Evolutionary conservation across 1,139 yeast species (phyloP).

Genomic region (Lodderomyces metapsilosis): DNA sequence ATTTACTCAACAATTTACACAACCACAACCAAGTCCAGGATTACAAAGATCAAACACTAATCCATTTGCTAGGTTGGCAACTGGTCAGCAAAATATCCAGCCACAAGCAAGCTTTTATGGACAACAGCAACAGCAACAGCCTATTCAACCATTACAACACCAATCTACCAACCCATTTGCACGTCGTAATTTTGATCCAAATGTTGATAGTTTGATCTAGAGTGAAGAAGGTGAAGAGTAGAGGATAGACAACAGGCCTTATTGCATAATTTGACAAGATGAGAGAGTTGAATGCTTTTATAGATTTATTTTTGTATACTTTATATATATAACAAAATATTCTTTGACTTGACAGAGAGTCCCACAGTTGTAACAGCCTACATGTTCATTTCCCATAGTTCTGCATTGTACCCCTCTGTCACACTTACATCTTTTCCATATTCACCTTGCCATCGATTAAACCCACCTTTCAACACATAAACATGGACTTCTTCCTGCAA

Average conservation of each 20-base stretch:
- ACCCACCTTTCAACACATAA: slow-evolving; percentile 81
- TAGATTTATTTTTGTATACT: not conserved
- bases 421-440: slow-evolving; percentile 67
- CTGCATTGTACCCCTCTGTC: slow-evolving; percentile 65
- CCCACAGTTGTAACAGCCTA: too few species aligned
- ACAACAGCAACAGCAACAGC: slow-evolving; percentile 4
- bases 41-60: slow-evolving; percentile 36
- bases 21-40: slow-evolving; percentile 12
- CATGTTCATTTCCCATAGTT: slow-evolving; percentile 64
- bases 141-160: slow-evolving; percentile 16
- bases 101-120: slow-evolving; percentile 7
- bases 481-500: slow-evolving; percentile 45
- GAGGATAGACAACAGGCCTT: too few species aligned
- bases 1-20: slow-evolving; percentile 1
- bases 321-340: not conserved
- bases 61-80: slow-evolving; percentile 36
- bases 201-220: slow-evolving; percentile 5
- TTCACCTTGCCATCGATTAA: slow-evolving; percentile 72
- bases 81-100: slow-evolving; percentile 11
- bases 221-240: too few species aligned
- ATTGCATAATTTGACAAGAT: too few species aligned
- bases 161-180: slow-evolving; percentile 51
- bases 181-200: slow-evolving; percentile 3
- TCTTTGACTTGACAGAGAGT: too few species aligned
- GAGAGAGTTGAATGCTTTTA: too few species aligned